Base-by-base conservation (phyloP, 2,329 filamentous ascomycete genomes). In the Tolypocladium ophioglossoides region DNA sequence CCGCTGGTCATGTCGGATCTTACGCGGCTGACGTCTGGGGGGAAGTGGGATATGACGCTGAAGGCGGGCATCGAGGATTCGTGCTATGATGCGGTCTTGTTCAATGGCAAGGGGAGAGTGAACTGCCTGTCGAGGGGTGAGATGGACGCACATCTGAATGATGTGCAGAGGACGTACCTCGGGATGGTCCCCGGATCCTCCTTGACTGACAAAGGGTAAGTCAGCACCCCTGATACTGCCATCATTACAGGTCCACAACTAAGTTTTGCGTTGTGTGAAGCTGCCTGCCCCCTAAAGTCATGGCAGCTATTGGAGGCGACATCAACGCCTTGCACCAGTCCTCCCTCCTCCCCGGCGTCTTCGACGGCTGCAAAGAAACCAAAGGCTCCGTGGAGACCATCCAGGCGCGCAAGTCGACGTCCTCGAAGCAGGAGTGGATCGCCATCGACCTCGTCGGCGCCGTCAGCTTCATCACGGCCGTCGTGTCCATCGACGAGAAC, bases 51-150 rank as follows among this genome's bases (percentile, higher is more conserved):
- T 4, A 70, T 78, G 18, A 72, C 76, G 3, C 37, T 70, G 0
- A 69, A 65, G 0, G 68, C 77, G 1, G 72, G 72, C 5, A 66
- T 80, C 10, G 78, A 81, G 53, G 71, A 72, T 24, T 70, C 74
- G 0, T 86, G 83, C 68, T 79, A 80, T 57, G 82, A 85, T 61
- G 76, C 80, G 0, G 69, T 86, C 16, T 66, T 86, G 12, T 72
- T 86, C 51, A 85, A 86, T 55, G 83, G 83, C 27, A 80, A 82
- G 58, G 82, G 82, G 3, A 70, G 72, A 1, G 75, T 81, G 0
- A 67, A 76, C 50, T 85, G 82, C 61, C 70, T 77, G 41, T 63
- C 72, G 0, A 66, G 68, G 7, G 70, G 71, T 5, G 68, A 77
- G 40, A 70, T 82, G 6, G 65, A 70, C 34, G 61, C 68, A 2